Evolutionary conservation across 495 filamentous ascomycete species (phyloP).

Genomic region (Penicillium coprophilum): DNA sequence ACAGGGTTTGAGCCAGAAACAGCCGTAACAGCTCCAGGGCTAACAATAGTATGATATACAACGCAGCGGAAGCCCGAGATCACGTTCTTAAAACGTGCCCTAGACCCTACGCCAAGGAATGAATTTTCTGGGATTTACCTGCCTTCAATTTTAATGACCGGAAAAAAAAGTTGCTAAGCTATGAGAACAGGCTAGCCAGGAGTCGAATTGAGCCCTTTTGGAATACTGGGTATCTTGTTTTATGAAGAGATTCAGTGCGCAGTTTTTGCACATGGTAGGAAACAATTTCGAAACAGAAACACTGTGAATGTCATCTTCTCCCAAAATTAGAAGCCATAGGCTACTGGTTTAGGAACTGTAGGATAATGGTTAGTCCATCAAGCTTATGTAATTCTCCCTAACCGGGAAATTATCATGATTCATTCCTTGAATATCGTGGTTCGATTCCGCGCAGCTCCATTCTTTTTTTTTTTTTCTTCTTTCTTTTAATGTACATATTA

Average conservation of each 20-base stretch:
- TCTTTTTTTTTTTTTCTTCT: not conserved
- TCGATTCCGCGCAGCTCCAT: constrained; percentile 9
- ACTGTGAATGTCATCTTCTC: not conserved
- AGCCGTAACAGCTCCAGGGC: not conserved
- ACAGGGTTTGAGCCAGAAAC: not conserved
- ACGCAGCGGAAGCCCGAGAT: not conserved
- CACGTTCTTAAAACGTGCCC: not conserved
- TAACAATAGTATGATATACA: not conserved
- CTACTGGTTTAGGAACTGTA: constrained; percentile 3
- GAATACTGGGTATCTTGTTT: not conserved
- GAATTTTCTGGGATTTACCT: not conserved
- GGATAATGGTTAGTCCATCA: constrained; percentile 11
- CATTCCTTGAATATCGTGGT: constrained; percentile 11
- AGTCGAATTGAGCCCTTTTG: not conserved
- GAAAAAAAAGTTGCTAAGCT: not conserved
- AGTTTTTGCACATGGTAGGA: not conserved
- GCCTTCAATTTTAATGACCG: not conserved
- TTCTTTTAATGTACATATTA: too few relatives aligned
- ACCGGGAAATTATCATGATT: constrained; percentile 2
- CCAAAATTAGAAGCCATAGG: not conserved
- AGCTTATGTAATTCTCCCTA: constrained; percentile 6
- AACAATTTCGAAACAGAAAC: not conserved
- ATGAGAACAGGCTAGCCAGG: not conserved
- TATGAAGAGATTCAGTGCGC: not conserved
- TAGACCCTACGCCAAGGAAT: constrained; percentile 5